Evolutionary conservation across 768 basidiomycete species (phyloP), one percentile per base, ranked within the genome.

Genomic region (Postia placenta): DNA sequence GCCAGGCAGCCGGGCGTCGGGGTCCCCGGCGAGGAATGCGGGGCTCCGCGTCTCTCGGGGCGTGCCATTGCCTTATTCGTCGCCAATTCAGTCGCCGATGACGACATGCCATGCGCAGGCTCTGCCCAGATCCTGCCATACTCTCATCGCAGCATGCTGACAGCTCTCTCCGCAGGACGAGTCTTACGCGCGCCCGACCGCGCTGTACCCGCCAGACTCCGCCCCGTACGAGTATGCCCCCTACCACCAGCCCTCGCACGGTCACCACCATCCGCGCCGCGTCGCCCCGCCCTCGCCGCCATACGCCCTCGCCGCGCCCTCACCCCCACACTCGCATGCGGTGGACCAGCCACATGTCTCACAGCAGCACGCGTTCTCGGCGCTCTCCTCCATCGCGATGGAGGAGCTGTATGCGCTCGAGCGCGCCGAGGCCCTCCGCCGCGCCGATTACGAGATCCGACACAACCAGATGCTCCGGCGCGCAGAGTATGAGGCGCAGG

Each of bases 391-490:
- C 25, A 71, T 87, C 17, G 92, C 93, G 2, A 85, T 94, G 69
- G 91, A 91, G 50, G 91, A 96, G 62, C 76, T 98, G 6, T 85
- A 88, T 59, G 83, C 85, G 56, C 81, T 98, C 25, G 94, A 98
- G 63, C 83, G 83, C 33, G 78, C 84, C 51, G 94, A 96, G 64
- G 85, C 90, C 2, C 65, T 83, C 26, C 76, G 92, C 17, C 75
- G 92, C 28, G 91, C 89, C n/a, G 87, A 92, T 62, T 95, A 85
- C 67, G 89, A 92, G 63, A 77, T 78, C 38, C 76, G 81, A 44
- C 75, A 78, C 48, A 66, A 69, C 33, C 75, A 77, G 52, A 73
- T 74, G 3, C 74, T 80, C 47, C 72, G 83, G 22, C 71, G 83
- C 37, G 83, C 82, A 4, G 81, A 84, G 59, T 82, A 75, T 57